Base-by-base conservation (phyloP, 2,329 filamentous ascomycete genomes). In the Pseudopyrenochaeta lycopersici region DNA sequence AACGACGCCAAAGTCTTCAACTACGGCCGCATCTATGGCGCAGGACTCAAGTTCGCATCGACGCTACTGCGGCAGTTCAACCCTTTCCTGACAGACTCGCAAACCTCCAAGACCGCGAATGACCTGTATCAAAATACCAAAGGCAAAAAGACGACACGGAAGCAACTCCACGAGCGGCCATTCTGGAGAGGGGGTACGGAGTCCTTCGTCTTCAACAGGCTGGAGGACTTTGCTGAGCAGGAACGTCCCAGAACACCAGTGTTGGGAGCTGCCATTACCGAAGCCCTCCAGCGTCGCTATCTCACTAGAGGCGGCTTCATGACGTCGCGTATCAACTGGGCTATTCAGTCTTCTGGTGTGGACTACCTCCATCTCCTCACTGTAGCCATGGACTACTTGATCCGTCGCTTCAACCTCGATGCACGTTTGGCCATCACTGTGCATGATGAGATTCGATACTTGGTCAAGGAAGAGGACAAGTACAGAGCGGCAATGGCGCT, bases 1-100 rank as follows among this genome's bases (percentile, higher is more conserved):
- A 97, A 97, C 68, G 88, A 97, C 68, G 95, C 95, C 53, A 99
- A 99, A 73, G 87, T 99, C 1, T 99, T 99, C 82, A 99, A 99
- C 74, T 99, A 99, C 67, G 96, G 96, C 7, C 91, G 96, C 35
- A 99, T 99, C 43, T 99, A 99, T 70, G 96, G 95, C n/a, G 96
- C 95, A 4, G 96, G 95, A 0, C 80, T 98, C 45, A 96, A 92
- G 65, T 99, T 99, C 71, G 95, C 95, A 0, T 88, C 90, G 2
- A 96, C 91, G 9, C 81, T 99, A 2, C 84, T 99, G 1, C 87
- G 93, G 7, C 95, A 98, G 70, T 99, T 99, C 80, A 97, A 98
- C 67, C 92, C 94, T 1, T 83, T 79, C 17, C 80, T 99, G 30
- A 89, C 89, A 0, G 95, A 98, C 66, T 80, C 84, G 27, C 83